These are phyloP conservation scores for Dactylonectria estremocensis DNA, from an alignment of 2,329 filamentous ascomycete species.

Conservation along the genomic window DNA sequence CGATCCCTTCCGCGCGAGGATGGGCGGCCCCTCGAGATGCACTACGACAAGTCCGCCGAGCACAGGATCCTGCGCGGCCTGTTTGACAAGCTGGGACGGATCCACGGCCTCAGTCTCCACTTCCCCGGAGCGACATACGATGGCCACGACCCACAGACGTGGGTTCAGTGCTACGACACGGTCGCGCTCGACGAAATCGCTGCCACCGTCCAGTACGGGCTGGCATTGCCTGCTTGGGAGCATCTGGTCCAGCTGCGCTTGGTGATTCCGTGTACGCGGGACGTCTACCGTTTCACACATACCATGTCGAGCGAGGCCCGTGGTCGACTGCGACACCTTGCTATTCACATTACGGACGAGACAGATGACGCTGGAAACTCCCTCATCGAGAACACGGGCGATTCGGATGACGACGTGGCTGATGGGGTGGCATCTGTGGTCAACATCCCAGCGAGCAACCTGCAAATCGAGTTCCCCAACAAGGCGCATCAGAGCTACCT, in stretches of 20 bases:
- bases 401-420: neutral
- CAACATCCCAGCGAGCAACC: neutral
- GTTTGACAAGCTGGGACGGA: neutral
- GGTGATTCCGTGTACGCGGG: neutral
- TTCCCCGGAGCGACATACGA: too few species aligned
- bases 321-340: conserved; percentile 1
- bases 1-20: neutral
- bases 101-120: too few species aligned
- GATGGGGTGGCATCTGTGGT: neutral
- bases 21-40: neutral
- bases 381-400: neutral
- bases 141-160: too few species aligned
- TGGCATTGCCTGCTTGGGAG: neutral
- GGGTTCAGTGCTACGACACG: conserved; percentile 3
- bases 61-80: neutral
- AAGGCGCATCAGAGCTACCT: neutral
- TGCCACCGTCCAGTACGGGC: neutral
- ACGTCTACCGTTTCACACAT: neutral
- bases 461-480: neutral
- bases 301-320: neutral
- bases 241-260: conserved; percentile 1
- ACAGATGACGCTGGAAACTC: neutral
- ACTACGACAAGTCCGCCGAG: neutral
- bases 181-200: neutral
- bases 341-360: neutral